These are phyloP conservation scores for Coelastrella sp. DNA, from an alignment of 139 green algal genomes.

Conservation along the genomic window DNA sequence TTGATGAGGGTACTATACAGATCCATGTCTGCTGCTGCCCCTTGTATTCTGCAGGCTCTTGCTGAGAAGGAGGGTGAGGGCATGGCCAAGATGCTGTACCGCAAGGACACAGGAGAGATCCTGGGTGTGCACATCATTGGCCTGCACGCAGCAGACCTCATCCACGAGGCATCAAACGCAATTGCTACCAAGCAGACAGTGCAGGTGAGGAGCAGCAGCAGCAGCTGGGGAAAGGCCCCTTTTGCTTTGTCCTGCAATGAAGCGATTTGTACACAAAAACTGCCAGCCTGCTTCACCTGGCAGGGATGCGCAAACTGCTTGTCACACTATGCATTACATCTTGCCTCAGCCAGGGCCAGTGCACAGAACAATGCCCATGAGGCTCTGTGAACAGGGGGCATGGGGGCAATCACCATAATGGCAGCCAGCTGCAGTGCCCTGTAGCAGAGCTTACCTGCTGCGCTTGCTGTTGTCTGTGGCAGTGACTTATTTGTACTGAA, in stretches of 20 bases:
- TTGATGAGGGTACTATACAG: no score
- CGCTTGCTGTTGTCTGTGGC: not conserved
- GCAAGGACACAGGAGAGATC: conserved; percentile 97
- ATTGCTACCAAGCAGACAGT: conserved; percentile 91
- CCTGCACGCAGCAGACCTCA: conserved; percentile 98
- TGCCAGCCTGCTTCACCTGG: no score
- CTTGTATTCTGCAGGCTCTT: conserved; percentile 74
- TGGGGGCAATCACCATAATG: no score
- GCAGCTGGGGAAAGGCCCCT: no score
- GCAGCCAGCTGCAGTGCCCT: no score
- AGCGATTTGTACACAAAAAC: no score
- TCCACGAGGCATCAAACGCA: conserved; percentile 99
- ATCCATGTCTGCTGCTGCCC: no score
- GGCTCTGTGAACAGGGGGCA: no score
- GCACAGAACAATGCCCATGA: no score
- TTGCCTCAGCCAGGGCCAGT: not conserved
- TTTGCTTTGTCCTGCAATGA: no score
- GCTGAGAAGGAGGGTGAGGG: conserved; percentile 98
- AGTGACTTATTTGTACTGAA: not conserved
- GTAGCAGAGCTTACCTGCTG: not conserved
- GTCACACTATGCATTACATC: not conserved
- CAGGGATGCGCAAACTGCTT: no score
- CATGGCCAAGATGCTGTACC: conserved; percentile 98
- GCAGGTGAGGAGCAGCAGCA: conserved; percentile 49
- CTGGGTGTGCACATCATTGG: conserved; percentile 96